These are phyloP conservation scores for Fagopyrum tataricum DNA, from an alignment of 148 eudicot species.

Conservation along the genomic window DNA sequence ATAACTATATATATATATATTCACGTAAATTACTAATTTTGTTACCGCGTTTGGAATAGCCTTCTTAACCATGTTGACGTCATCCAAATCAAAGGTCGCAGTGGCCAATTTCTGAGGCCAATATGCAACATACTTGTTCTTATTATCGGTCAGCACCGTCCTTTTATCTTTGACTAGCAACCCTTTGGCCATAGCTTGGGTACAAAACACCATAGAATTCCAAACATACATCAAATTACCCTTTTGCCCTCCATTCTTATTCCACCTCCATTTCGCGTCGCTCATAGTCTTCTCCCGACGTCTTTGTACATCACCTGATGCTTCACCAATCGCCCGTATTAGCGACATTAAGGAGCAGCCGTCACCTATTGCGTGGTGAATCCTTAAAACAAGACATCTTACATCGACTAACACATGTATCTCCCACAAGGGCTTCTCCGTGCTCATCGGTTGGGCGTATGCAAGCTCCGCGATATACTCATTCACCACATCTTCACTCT, in stretches of 20 bases:
- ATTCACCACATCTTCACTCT: conserved; percentile 32
- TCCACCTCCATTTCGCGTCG: not conserved
- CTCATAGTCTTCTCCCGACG: not conserved
- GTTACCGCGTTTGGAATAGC: conserved; percentile 48
- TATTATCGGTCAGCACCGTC: conserved; percentile 37
- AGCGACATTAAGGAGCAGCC: conserved; percentile 58
- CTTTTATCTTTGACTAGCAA: not conserved
- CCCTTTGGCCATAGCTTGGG: conserved; percentile 28
- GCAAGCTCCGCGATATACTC: conserved; percentile 44
- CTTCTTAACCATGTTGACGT: conserved; percentile 52
- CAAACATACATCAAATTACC: conserved; percentile 18
- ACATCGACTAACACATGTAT: conserved; percentile 38
- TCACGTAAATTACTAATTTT: too few relatives aligned
- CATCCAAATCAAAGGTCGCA: conserved; percentile 42
- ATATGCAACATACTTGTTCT: conserved; percentile 37
- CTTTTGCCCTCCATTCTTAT: conserved; percentile 11
- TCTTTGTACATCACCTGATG: not conserved
- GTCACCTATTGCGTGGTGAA: conserved; percentile 72
- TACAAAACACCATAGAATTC: conserved; percentile 28
- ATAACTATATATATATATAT: too few relatives aligned
- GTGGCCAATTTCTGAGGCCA: conserved; percentile 58
- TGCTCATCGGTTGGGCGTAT: conserved; percentile 37
- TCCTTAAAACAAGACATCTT: conserved; percentile 32
- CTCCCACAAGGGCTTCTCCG: conserved; percentile 71
- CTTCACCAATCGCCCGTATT: conserved; percentile 28